phyloP scores from a whole-genome alignment of 2,329 filamentous ascomycete genomes.

The Ophiostoma sp. region DNA sequence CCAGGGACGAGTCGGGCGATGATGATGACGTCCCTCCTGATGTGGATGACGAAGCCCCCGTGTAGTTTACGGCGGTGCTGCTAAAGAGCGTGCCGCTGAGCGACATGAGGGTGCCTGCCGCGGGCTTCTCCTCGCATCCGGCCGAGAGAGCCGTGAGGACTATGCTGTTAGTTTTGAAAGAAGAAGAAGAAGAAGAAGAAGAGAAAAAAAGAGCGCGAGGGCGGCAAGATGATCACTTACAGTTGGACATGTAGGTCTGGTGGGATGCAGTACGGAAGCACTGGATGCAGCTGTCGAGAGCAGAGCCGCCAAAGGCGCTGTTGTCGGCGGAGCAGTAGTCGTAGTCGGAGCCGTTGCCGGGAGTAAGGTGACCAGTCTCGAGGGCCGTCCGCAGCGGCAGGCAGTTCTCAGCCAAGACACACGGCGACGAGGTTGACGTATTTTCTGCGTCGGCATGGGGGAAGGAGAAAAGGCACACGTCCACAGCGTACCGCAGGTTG shows the following conservation, averaged over 20 bases:
- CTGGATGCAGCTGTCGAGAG: neutral
- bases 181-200: conserved; percentile 47
- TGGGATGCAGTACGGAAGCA: conserved; percentile 36
- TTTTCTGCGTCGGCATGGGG: conserved; percentile 31
- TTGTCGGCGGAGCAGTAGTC: neutral
- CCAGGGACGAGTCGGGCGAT: conserved; percentile 32
- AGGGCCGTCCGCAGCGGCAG: conserved; percentile 38
- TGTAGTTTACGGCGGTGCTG: conserved; percentile 38
- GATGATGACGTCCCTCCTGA: conserved; percentile 27
- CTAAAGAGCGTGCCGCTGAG: conserved; percentile 44
- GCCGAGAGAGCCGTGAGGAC: conserved; percentile 46
- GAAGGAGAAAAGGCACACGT: conserved; percentile 43
- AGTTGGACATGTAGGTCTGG: conserved; percentile 30
- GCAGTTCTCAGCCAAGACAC: conserved; percentile 41
- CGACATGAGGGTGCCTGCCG: conserved; percentile 37
- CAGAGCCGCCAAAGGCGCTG: neutral
- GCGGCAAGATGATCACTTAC: neutral
- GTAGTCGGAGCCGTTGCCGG: conserved; percentile 24
- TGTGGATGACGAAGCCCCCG: conserved; percentile 30
- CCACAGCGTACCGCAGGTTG: conserved; percentile 46
- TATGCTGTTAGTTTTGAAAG: conserved; percentile 28
- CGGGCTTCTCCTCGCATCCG: conserved; percentile 44
- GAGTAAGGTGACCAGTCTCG: conserved; percentile 33
- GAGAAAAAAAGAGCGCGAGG: conserved; percentile 27
- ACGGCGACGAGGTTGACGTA: conserved; percentile 41